Evolutionary conservation across 2,329 filamentous ascomycete species (phyloP), one percentile per base, ranked within the genome.

Genomic region (Colletotrichum tanaceti): DNA sequence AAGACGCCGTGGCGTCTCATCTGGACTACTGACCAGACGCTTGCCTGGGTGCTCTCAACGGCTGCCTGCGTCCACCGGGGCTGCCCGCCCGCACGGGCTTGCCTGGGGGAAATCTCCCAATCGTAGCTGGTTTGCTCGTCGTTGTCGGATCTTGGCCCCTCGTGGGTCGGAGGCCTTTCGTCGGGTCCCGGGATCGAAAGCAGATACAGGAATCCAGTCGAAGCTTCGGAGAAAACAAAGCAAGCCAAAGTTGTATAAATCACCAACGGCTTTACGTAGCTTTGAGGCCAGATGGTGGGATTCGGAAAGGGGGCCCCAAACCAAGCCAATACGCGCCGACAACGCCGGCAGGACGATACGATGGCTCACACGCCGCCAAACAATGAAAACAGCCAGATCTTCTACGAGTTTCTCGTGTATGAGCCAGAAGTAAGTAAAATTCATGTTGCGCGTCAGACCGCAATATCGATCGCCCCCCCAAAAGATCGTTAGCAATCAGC

Each of bases 401-500:
- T 69, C 22, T 61, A 66, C 62, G 66, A 69, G 32, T 66, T 66
- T 52, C 63, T 66, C 44, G 63, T 65, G 50, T 50, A 69, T 38
- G 50, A 66, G 18, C 50, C 57, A 24, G 62, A 69, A 52, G 66
- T 66, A 66, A 69, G 66, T 57, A 18, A 28, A 55, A 50, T 16
- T 16, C 55, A 69, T 20, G 13, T 43, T 24, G 39, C 54, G 41
- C 41, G 10, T 53, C 28, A 55, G n/a, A 28, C 41, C n/a, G 43
- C 41, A 14, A 16, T 50, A 20, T 43, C 58, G 24, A 22, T 35
- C 43, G 22, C 28, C n/a, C 32, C 35, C 32, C 47, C 24, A n/a
- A n/a, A n/a, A n/a, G n/a, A n/a, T n/a, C n/a, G n/a, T 16, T 22
- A 20, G 65, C 49, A 32, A 20, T 49, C 61, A 20, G 46, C 41